Evolutionary conservation across 768 basidiomycete species (phyloP).

Genomic region (Tylopilus sp.): DNA sequence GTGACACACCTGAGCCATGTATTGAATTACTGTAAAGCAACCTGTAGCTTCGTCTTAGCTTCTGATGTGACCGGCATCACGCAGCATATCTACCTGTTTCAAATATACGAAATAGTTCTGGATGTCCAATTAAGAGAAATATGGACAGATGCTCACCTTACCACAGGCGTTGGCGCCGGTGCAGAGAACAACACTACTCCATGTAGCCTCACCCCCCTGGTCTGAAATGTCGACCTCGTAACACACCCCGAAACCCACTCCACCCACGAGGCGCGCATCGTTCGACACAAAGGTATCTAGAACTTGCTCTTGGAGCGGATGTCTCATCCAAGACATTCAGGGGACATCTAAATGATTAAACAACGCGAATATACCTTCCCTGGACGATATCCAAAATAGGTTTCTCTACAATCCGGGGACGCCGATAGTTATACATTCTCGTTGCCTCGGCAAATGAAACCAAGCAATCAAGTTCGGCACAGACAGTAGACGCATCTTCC

Average conservation of each 20-base stretch:
- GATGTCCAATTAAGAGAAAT: not conserved
- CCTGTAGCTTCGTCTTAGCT: constrained; percentile 36
- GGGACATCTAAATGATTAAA: not conserved
- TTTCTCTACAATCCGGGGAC: constrained; percentile 79
- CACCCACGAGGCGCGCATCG: constrained; percentile 65
- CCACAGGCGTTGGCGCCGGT: constrained; percentile 97
- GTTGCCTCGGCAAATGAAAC: constrained; percentile 76
- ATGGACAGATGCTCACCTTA: constrained; percentile 50
- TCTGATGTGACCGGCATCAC: not conserved
- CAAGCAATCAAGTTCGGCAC: constrained; percentile 89
- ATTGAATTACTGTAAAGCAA: constrained; percentile 87
- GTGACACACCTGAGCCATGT: constrained; percentile 84
- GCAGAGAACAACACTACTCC: constrained; percentile 67
- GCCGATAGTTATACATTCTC: constrained; percentile 56
- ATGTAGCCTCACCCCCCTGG: constrained; percentile 9
- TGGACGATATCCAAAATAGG: constrained; percentile 71
- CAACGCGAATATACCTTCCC: constrained; percentile 56
- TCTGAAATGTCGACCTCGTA: constrained; percentile 28
- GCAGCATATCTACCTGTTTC: constrained; percentile 60
- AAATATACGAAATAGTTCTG: constrained; percentile 65
- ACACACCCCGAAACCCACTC: constrained; percentile 41
- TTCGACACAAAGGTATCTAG: constrained; percentile 87
- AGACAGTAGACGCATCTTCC: constrained; percentile 55
- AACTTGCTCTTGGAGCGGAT: constrained; percentile 87
- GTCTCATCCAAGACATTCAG: constrained; percentile 41